phyloP scores from a whole-genome alignment of 1,284 basidiomycete genomes.

The Fistulina hepatica region DNA sequence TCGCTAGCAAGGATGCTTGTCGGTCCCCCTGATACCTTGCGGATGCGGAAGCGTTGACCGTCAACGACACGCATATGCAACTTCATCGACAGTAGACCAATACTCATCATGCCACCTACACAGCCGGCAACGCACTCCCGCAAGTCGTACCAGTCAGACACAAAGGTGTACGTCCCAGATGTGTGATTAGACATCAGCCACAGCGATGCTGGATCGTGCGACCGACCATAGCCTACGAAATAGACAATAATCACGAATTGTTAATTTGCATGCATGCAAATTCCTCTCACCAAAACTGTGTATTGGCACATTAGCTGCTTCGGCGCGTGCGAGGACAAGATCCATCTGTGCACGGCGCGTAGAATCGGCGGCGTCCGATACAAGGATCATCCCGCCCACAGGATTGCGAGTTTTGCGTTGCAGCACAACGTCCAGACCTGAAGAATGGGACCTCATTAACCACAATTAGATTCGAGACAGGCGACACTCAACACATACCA shows the following conservation, averaged over 20 bases:
- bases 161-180: slow-evolving; percentile 93
- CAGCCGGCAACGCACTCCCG: slow-evolving; percentile 84
- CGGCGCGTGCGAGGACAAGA: slow-evolving; percentile 87
- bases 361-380: slow-evolving; percentile 85
- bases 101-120: slow-evolving; percentile 89
- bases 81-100: slow-evolving; percentile 82
- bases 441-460: slow-evolving; percentile 1
- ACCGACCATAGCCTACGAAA: slow-evolving; percentile 93
- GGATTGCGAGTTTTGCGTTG: slow-evolving; percentile 90
- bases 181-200: slow-evolving; percentile 99
- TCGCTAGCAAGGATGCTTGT: slow-evolving; percentile 74
- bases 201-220: slow-evolving; percentile 93
- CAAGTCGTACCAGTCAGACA: slow-evolving; percentile 92
- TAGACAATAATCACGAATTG: no score
- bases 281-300: slow-evolving; percentile 96
- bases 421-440: slow-evolving; percentile 84
- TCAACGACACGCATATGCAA: slow-evolving; percentile 86
- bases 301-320: slow-evolving; percentile 92
- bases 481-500: slow-evolving; percentile 34
- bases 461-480: slow-evolving; percentile 1
- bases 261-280: no score
- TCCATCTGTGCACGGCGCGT: slow-evolving; percentile 98
- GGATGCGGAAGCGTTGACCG: slow-evolving; percentile 73
- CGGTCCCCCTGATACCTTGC: slow-evolving; percentile 82
- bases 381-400: slow-evolving; percentile 81